phyloP scores from a whole-genome alignment of 75 land plant genomes.

The Cunninghamia lanceolata region DNA sequence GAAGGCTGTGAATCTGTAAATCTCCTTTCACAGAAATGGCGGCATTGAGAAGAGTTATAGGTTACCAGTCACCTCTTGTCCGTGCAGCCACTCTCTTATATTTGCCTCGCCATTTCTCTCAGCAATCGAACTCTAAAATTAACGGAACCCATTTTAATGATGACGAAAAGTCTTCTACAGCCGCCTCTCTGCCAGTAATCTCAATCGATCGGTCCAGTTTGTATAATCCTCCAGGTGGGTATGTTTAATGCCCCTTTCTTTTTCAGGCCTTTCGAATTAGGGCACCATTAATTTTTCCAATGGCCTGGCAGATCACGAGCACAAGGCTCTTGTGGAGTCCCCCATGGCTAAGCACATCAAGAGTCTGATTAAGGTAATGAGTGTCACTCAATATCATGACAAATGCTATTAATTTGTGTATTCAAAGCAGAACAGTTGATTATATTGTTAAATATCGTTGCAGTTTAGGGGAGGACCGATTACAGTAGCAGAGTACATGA shows the following conservation, averaged over 20 bases:
- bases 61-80: background rate
- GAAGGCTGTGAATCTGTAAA: background rate
- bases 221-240: constrained; percentile 21
- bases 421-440: background rate
- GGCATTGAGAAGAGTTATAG: background rate
- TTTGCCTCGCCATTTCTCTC: background rate
- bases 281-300: background rate
- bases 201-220: constrained; percentile 24
- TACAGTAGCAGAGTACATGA: constrained; percentile 95
- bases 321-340: constrained; percentile 22
- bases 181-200: background rate
- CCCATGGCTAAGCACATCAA: constrained; percentile 43
- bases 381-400: background rate
- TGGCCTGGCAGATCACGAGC: constrained; percentile 7
- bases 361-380: constrained; percentile 25
- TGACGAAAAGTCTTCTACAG: background rate
- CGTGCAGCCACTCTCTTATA: background rate
- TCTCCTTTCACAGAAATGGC: background rate
- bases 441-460: background rate
- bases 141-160: background rate
- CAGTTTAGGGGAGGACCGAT: constrained; percentile 99
- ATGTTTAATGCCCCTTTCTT: background rate
- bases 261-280: background rate
- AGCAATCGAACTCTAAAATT: background rate
- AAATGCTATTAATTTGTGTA: too few relatives aligned